Base-by-base conservation (phyloP, 2,329 filamentous ascomycete species). In the Penicillium crustosum region DNA sequence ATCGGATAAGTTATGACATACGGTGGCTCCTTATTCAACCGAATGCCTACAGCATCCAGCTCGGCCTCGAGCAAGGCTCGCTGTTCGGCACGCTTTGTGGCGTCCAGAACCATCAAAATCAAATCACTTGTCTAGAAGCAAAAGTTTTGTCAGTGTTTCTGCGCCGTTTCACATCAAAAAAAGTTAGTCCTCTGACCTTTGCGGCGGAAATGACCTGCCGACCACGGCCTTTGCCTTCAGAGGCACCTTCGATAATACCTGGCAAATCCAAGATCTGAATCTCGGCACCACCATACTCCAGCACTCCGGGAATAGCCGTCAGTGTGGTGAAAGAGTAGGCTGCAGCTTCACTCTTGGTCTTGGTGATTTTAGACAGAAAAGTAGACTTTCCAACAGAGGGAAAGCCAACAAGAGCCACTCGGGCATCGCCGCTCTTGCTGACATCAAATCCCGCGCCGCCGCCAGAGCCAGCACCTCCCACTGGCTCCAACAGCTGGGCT, bases 361-460 rank as follows among this genome's bases (percentile, higher is more conserved):
- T 97, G 49, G 94, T 99, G 74, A 99, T 95, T 73, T 97, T 97
- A 49, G 93, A 97, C n/a, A 99, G 76, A 73, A 99, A 97, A 0
- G 94, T 99, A 2, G 94, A 99, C 80, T 99, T 99, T 74, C 94
- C 94, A 51, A 99, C 94, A 0, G 95, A 99, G 0, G 95, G 94
- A 69, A 99, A 99, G n/a, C 94, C 94, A 53, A 99, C 95, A 2
- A 99, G 86, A 2, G 95, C 92, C 78, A 99, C 97, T 70, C 94
- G 87, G 15, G 94, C 94, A 81, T 99, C 94, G 62, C 94, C 94
- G 65, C 89, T 93, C 78, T 99, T 99, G 75, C 89, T 94, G 42
- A 99, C 94, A 72, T 93, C 90, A 75, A 81, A 99, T 10, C 94
- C 94, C 3, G 89, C 79, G 25, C 94, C 93, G 17, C 86, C 89